A percentile compares a stretch with the other conserved stretches of the same genome.
phyloP scores from a whole-genome alignment of 2,329 filamentous ascomycete genomes.

The Pseudocercospora fijiensis region DNA sequence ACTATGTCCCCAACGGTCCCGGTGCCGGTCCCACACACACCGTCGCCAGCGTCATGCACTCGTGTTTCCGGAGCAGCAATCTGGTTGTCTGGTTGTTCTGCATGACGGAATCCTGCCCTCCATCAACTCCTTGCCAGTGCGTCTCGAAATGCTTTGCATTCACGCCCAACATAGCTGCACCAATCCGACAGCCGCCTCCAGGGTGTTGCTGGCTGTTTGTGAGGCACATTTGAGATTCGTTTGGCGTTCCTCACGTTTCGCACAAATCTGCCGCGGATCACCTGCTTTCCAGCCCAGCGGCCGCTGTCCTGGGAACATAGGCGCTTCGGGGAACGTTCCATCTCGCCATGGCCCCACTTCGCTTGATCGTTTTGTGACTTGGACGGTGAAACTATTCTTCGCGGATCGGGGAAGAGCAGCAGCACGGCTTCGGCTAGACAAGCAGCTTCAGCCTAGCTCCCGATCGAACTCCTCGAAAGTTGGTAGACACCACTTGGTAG shows the following conservation, averaged over 20 bases:
- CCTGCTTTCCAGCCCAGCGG: constrained; percentile 4
- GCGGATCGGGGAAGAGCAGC: constrained; percentile 3
- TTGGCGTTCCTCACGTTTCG: background rate
- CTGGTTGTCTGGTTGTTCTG: constrained; percentile 4
- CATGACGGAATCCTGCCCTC: background rate
- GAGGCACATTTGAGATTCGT: constrained; percentile 4
- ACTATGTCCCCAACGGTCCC: background rate
- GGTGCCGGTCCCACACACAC: too few species aligned
- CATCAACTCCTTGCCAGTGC: background rate
- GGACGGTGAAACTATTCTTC: constrained; percentile 3
- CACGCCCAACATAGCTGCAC: background rate
- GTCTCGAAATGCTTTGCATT: background rate
- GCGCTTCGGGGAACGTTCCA: background rate
- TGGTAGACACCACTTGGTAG: background rate
- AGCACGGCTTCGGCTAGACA: background rate
- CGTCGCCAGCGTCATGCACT: background rate
- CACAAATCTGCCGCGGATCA: constrained; percentile 4
- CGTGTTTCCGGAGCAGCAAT: background rate
- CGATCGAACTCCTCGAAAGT: background rate
- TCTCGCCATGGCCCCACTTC: constrained; percentile 3
- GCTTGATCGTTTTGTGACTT: background rate
- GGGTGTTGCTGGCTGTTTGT: background rate
- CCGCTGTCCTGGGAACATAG: background rate
- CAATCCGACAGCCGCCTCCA: background rate
- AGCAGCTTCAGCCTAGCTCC: background rate